phyloP scores from a whole-genome alignment of 169 alveolate genomes.

The Plasmodium fragile region DNA sequence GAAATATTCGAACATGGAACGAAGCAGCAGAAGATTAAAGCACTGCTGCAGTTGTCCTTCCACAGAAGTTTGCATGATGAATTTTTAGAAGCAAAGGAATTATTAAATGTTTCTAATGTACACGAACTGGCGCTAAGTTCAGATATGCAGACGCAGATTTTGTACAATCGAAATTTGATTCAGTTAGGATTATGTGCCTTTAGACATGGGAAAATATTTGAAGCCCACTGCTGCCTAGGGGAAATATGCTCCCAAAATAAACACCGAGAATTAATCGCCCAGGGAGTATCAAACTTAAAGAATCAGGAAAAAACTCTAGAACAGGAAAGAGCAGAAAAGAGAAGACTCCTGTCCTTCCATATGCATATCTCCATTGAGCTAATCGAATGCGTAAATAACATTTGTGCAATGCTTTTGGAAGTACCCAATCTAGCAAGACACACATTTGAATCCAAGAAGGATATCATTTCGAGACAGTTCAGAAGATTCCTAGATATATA shows the following conservation, averaged over 20 bases:
- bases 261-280: conserved; percentile 96
- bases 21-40: conserved; percentile 87
- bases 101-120: conserved; percentile 89
- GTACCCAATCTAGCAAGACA: conserved; percentile 92
- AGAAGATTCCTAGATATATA: conserved; percentile 93
- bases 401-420: conserved; percentile 94
- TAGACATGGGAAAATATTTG: conserved; percentile 94
- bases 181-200: conserved; percentile 98
- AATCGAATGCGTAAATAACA: conserved; percentile 94
- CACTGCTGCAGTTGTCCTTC: conserved; percentile 90
- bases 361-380: conserved; percentile 97
- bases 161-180: conserved; percentile 95
- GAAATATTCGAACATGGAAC: conserved; percentile 88
- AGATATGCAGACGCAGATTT: conserved; percentile 93
- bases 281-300: conserved; percentile 91
- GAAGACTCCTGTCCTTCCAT: conserved; percentile 96
- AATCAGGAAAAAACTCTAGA: conserved; percentile 94
- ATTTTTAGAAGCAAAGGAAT: conserved; percentile 91
- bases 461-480: conserved; percentile 90
- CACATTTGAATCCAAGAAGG: conserved; percentile 81
- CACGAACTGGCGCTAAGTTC: conserved; percentile 92
- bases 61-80: conserved; percentile 92
- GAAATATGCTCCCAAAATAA: conserved; percentile 94
- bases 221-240: conserved; percentile 92
- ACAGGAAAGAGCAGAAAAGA: conserved; percentile 96